Base-by-base conservation (phyloP, 257 asterid genomes). In the Ocimum tenuiflorum region DNA sequence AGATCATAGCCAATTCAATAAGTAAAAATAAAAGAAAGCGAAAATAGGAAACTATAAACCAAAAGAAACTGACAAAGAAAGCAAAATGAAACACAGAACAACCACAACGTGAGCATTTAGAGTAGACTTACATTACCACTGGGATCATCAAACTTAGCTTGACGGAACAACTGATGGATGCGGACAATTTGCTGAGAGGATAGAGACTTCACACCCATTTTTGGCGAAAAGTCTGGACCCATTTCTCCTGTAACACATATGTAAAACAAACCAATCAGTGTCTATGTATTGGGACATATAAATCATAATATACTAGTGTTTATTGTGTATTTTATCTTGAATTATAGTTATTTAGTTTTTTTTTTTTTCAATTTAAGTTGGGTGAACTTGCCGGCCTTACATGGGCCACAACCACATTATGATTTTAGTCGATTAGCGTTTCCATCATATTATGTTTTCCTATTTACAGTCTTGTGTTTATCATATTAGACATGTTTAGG, bases 121-220 rank as follows among this genome's bases (percentile, higher is more conserved):
- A 69, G 31, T 41, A 59, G 55, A 73, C 95, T 77, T 82, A 87
- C 97, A 70, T 85, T 91, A 60, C 95, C 94, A 66, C 85, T 87
- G 56, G 95, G 97, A 77, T 90, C 95, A 56, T 90, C 91, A 78
- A 87, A 90, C 72, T 90, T 87, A 63, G 97, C 95, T 85, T 90
- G 97, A 67, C 95, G 95, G 85, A 90, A 87, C 75, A 90, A 78
- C 83, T 90, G 97, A 68, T 82, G 95, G 56, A 90, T 83, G 58
- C 97, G 95, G 54, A 87, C 95, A 73, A 90, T 84, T 79, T 90
- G 97, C 86, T 87, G 95, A 9, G 95, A 52, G 68, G 85, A 76
- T 63, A 90, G 83, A 57, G 95, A 82, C 73, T 84, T 90, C 58
- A 87, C 94, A 14, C 80, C 54, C 78, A 71, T 82, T 78, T 86